Base-by-base conservation (phyloP, 2,329 filamentous ascomycete species). In the Venturia pyrina region DNA sequence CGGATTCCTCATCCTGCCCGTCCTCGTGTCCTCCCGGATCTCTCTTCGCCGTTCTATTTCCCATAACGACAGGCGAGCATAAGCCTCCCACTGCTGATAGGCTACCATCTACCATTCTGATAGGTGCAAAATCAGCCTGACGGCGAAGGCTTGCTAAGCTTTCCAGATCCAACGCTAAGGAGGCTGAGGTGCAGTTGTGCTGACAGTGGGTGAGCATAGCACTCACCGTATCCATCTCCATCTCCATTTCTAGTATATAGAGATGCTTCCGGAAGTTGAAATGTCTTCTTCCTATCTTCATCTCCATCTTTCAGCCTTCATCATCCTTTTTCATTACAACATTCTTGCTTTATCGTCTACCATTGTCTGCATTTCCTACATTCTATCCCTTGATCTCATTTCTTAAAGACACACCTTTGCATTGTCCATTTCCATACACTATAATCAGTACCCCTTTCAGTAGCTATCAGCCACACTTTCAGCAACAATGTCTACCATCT, bases 401-500 rank as follows among this genome's bases (percentile, higher is more conserved):
- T 53, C 21, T 10, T 15, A 53, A 48, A 48, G 48, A 53, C 48
- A 28, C 21, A 15, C 10, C 48, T 53, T 53, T 15, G 3, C 48
- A 28, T 28, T 53, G 2, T 53, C 21, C 21, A 28, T 50, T 11
- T 10, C 21, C 48, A 15, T 28, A 53, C 21, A 28, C 11, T 17
- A 53, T 15, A 28, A 28, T 53, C 48, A 53, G 48, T 21, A 13
- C n/a, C 48, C 48, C 5, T 15, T n/a, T n/a, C 53, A 34, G 28
- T 15, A 59, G 37, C 28, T 19, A 19, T 28, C 5, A 34, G 1
- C 15, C 3, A 53, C 11, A 1, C 28, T 28, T 28, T 28, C 48
- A 28, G 48, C 48, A 62, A 62, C 32, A 62, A 61, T 62, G 60
- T 65, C 48, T 43, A 24, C 41, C 40, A 43, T 66, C 15, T 59